Percentiles rank a stretch among this genome's conserved stretches.
Conservation (phyloP, 176 grass and related monocot genomes). For the Dendrocalamus sinicus region DNA sequence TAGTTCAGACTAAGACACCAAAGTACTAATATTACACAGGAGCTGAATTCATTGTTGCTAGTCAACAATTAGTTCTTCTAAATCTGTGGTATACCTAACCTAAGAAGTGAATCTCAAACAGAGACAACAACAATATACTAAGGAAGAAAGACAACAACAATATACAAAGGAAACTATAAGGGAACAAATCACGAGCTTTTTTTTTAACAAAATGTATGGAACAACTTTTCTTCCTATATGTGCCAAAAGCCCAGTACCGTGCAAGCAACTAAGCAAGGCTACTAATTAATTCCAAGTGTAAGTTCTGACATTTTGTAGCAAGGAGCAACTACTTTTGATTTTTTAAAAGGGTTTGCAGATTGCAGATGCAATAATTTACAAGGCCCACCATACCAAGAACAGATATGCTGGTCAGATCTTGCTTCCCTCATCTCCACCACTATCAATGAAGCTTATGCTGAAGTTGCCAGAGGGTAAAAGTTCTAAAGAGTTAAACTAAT, state of each 20-base stretch:
- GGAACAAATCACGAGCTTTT: not conserved
- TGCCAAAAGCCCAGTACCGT: not conserved
- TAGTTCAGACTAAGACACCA: constrained; percentile 24
- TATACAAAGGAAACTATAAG: not conserved
- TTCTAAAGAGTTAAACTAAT: constrained; percentile 1
- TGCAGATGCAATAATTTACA: constrained; percentile 42
- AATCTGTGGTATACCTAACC: constrained; percentile 3
- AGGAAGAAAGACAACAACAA: not conserved
- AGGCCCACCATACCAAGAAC: constrained; percentile 4
- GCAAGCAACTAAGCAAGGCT: constrained; percentile 23
- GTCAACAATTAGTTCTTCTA: constrained; percentile 3
- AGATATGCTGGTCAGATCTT: constrained; percentile 31
- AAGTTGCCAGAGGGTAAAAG: constrained; percentile 5
- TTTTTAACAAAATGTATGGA: not conserved
- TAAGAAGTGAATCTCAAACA: constrained; percentile 27
- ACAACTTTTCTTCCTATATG: constrained; percentile 23
- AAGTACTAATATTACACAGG: constrained; percentile 20
- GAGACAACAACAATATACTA: not conserved
- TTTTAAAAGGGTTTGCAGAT: constrained; percentile 22
- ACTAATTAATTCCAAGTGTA: constrained; percentile 21
- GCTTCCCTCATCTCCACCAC: constrained; percentile 32
- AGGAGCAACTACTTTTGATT: constrained; percentile 26
- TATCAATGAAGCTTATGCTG: constrained; percentile 22
- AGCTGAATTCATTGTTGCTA: constrained; percentile 1
- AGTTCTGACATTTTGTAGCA: constrained; percentile 36